Evolutionary conservation across 768 basidiomycete species (phyloP), one percentile per base, ranked within the genome.

Genomic region (Serpula lacrymans): DNA sequence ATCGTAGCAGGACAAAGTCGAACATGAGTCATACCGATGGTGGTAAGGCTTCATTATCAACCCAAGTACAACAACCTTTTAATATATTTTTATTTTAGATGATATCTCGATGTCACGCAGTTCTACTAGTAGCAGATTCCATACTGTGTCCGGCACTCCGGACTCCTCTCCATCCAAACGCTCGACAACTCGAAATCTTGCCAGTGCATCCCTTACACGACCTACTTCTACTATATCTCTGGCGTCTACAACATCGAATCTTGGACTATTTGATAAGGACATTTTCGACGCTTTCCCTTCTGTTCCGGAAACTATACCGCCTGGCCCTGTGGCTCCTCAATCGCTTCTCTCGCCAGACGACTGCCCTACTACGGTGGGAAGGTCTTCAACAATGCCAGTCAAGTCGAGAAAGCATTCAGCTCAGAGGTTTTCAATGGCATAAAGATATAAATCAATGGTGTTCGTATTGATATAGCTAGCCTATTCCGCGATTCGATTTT

Each of bases 261-360:
- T 52, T n/a, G n/a, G n/a, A n/a, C 50, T 71, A 18, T 73, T 86
- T 30, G 80, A 82, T 52, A 65, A 67, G 45, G 75, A 75, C 9
- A 60, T 84, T 17, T 84, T 81, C 48, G 84, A 86, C 43, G 74
- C 82, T 6, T 87, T 88, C 60, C 86, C 86, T 17, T 74, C 75
- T 24, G 84, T 87, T 5, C 84, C 85, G 2, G 65, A 71, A 34
- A 67, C 65, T 13, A 58, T 69, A 5, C 74, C 75, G 2, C 52
- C 63, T 23, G 60, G 57, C 22, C 51, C 43, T 22, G 43, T 20
- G 20, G 41, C 37, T 46, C 23, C 22, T 24, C 38, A 43, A 16
- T 55, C 43, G 29, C 42, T 42, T 18, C 38, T 50, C 2, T 39
- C 41, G 20, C 41, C 41, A 24, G 56, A 52, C 14, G 31, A 33